Evolutionary conservation across 1,284 basidiomycete species (phyloP).

Genomic region (Moniliella sp.): DNA sequence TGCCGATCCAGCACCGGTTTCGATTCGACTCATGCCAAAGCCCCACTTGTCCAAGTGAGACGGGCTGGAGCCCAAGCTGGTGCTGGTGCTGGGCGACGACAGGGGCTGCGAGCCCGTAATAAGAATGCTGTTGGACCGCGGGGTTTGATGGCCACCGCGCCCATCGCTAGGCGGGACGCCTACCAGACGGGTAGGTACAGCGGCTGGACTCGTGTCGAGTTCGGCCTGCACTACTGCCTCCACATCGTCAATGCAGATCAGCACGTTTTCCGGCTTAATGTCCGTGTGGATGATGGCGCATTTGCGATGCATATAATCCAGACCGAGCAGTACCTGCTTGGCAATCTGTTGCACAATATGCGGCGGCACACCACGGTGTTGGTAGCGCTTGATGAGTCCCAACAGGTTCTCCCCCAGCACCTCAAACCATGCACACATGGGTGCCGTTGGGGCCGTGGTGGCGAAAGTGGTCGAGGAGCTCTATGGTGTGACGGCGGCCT

Average conservation of each 20-base stretch:
- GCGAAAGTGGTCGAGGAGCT: constrained; percentile 76
- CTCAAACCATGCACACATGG: constrained; percentile 95
- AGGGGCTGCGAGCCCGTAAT: no score
- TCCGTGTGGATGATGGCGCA: constrained; percentile 62
- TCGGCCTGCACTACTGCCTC: constrained; percentile 73
- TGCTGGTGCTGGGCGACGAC: constrained; percentile 49
- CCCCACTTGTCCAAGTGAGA: constrained; percentile 76
- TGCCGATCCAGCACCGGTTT: no score
- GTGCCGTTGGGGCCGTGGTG: constrained; percentile 80
- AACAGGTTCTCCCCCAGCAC: constrained; percentile 82
- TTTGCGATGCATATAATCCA: constrained; percentile 83
- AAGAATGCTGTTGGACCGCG: no score
- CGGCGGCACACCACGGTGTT: constrained; percentile 78
- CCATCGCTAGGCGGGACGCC: constrained; percentile 79
- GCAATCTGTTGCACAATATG: constrained; percentile 74
- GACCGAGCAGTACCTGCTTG: constrained; percentile 70
- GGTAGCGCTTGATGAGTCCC: constrained; percentile 76
- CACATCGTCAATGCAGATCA: constrained; percentile 70
- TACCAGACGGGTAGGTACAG: constrained; percentile 50
- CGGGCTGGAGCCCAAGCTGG: constrained; percentile 50
- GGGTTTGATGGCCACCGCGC: constrained; percentile 80
- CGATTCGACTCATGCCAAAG: constrained; percentile 60
- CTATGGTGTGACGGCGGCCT: constrained; percentile 47
- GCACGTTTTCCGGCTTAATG: constrained; percentile 82
- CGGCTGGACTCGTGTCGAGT: constrained; percentile 42